Evolutionary conservation across 345 rosid genomes (phyloP).

Genomic region (Eucalyptus urophylla): DNA sequence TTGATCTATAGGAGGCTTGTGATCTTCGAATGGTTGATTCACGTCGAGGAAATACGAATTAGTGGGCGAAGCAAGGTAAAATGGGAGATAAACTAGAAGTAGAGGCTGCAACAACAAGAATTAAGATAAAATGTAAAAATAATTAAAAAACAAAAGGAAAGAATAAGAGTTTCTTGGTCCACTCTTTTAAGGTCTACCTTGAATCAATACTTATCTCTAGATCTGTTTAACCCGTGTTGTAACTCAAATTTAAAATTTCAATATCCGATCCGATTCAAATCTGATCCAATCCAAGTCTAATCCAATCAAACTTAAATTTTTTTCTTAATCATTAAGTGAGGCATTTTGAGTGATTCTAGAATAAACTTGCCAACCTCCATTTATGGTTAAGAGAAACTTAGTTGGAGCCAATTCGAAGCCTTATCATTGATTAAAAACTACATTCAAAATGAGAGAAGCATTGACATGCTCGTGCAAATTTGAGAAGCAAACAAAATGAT

Average conservation of each 20-base stretch:
- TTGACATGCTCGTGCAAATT: accelerated
- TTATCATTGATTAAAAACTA: not conserved
- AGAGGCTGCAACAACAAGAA: not conserved
- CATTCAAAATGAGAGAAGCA: not conserved
- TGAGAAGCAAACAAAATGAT: not conserved
- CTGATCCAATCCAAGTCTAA: too few relatives aligned
- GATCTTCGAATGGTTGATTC: not conserved
- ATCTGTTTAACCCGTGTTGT: accelerated
- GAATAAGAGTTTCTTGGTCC: not conserved
- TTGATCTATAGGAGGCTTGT: not conserved
- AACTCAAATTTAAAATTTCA: too few relatives aligned
- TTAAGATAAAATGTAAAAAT: not conserved
- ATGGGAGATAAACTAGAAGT: not conserved
- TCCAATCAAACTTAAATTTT: not conserved
- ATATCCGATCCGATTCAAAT: accelerated
- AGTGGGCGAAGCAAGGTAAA: not conserved
- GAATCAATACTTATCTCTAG: accelerated
- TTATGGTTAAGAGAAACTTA: not conserved
- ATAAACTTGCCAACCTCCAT: not conserved
- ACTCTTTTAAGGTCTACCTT: accelerated
- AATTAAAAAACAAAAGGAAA: not conserved
- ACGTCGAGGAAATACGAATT: not conserved
- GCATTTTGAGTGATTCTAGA: not conserved
- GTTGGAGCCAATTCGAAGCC: not conserved
- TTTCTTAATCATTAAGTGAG: not conserved